A percentile compares a stretch with the other conserved stretches of the same genome.
Conservation (phyloP, 345 rosid genomes). For the Hibiscus tridactylites region DNA sequence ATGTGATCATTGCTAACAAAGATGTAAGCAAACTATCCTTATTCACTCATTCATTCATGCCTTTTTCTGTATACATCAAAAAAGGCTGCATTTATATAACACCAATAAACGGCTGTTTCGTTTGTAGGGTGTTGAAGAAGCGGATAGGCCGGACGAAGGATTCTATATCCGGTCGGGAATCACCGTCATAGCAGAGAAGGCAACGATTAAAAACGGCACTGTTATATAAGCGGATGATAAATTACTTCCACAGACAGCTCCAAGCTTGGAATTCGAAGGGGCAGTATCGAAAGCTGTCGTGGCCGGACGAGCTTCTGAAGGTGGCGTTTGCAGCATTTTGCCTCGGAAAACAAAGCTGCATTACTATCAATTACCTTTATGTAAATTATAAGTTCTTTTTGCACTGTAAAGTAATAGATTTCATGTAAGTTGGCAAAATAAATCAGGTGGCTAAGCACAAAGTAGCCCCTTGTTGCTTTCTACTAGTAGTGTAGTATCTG, state of each 20-base stretch:
- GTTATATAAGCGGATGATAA: constrained; percentile 39
- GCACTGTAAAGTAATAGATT: constrained; percentile 2
- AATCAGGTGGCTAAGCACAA: neutral
- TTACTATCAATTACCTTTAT: neutral
- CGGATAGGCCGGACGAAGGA: constrained; percentile 70
- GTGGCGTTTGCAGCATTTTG: constrained; percentile 22
- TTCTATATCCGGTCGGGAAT: constrained; percentile 76
- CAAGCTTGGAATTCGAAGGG: neutral
- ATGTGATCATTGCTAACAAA: constrained; percentile 65
- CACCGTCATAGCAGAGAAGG: constrained; percentile 68
- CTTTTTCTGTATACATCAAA: neutral
- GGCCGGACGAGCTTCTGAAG: neutral
- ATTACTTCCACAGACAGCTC: neutral
- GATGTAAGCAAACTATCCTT: constrained; percentile 28
- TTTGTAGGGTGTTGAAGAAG: constrained; percentile 71
- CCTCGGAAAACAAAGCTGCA: constrained; percentile 18
- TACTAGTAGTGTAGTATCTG: neutral
- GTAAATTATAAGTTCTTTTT: constrained; percentile 18
- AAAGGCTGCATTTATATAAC: neutral
- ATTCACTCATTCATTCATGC: neutral
- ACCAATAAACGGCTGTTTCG: neutral
- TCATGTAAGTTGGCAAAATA: neutral
- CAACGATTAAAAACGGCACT: constrained; percentile 71
- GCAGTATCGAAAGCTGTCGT: neutral
- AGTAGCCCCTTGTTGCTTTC: neutral